A percentile compares a stretch with the other conserved stretches of the same genome.
Conservation (phyloP, 2,329 filamentous ascomycete species). For the Aspergillus bombycis region DNA sequence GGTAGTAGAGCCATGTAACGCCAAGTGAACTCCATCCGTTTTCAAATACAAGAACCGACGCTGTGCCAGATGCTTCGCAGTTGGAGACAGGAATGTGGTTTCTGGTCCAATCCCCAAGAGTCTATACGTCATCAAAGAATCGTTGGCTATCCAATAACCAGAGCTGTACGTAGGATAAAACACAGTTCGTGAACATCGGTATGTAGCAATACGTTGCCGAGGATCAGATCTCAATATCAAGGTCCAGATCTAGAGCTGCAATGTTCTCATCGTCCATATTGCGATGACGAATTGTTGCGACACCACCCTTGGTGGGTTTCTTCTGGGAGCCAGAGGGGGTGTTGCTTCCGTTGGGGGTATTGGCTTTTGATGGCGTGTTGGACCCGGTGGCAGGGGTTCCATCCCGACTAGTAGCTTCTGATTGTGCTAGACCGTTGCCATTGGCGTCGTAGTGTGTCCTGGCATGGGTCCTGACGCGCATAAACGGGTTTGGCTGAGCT, state of each 20-base stretch:
- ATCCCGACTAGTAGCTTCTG: constrained; percentile 44
- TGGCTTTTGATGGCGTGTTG: constrained; percentile 55
- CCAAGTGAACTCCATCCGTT: constrained; percentile 21
- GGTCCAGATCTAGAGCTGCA: constrained; percentile 82
- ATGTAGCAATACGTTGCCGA: neutral
- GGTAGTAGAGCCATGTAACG: constrained; percentile 13
- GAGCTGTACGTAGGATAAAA: constrained; percentile 1
- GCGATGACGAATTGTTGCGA: constrained; percentile 73
- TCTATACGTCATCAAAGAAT: constrained; percentile 2
- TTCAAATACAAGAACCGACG: constrained; percentile 20
- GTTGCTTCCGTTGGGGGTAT: constrained; percentile 55
- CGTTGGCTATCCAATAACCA: constrained; percentile 1
- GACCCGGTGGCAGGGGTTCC: constrained; percentile 55
- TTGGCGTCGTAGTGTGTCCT: constrained; percentile 70
- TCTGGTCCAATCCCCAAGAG: neutral
- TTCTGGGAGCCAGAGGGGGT: constrained; percentile 33
- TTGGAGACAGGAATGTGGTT: neutral
- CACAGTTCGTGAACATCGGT: neutral
- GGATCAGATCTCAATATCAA: constrained; percentile 82
- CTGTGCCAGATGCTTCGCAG: constrained; percentile 7
- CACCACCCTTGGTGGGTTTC: constrained; percentile 46
- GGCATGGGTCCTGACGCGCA: constrained; percentile 67
- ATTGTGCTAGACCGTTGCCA: constrained; percentile 39
- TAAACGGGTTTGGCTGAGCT: constrained; percentile 55
- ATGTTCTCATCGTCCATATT: constrained; percentile 93